Evolutionary conservation across 805 yeast species (phyloP).

Genomic region (Saccharomycopsis oosterbeekiorum): DNA sequence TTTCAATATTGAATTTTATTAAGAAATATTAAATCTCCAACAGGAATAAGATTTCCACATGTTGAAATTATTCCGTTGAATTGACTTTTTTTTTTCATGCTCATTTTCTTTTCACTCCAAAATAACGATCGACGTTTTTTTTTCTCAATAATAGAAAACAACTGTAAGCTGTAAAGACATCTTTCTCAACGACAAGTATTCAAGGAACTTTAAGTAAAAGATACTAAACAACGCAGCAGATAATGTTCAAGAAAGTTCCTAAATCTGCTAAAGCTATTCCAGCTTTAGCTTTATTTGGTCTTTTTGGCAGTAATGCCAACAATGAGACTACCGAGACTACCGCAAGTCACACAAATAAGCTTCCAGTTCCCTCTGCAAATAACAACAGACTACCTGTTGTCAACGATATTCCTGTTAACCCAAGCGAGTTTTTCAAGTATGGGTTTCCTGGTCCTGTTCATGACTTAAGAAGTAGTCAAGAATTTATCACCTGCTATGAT

Average conservation of each 20-base stretch:
- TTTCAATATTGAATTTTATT: no score
- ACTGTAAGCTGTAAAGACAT: not conserved
- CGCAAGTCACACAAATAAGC: not conserved
- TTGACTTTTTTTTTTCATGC: no score
- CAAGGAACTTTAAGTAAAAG: not conserved
- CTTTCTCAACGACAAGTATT: not conserved
- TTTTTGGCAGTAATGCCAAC: constrained; percentile 4
- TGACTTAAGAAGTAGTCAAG: constrained; percentile 63
- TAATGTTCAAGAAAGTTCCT: not conserved
- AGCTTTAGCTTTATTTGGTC: constrained; percentile 5
- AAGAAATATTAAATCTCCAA: no score
- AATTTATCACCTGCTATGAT: constrained; percentile 80
- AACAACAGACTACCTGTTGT: not conserved
- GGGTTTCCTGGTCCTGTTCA: constrained; percentile 96
- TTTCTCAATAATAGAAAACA: no score
- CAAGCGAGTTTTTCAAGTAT: constrained; percentile 74
- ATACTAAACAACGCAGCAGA: not conserved
- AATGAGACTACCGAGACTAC: not conserved
- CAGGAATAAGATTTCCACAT: no score
- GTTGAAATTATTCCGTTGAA: no score
- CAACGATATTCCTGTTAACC: constrained; percentile 36
- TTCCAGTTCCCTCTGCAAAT: not conserved
- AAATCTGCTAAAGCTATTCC: not conserved
- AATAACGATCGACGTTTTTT: no score
- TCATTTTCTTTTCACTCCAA: no score